A percentile compares a stretch with the other conserved stretches of the same genome.
phyloP scores from a whole-genome alignment of 1,284 basidiomycete species.

The Ganoderma meredithae region DNA sequence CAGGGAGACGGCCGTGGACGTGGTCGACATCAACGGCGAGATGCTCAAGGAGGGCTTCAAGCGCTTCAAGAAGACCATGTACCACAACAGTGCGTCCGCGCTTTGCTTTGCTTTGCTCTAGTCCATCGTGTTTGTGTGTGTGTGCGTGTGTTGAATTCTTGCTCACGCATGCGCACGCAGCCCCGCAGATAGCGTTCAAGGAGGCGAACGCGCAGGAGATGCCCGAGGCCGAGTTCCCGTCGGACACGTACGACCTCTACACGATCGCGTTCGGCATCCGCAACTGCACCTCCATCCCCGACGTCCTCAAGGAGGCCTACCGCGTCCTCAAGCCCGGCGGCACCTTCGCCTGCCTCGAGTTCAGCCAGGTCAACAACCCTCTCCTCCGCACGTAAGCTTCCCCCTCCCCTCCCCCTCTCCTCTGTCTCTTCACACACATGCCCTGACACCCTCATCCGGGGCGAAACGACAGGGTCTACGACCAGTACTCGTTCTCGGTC shows the following conservation, averaged over 20 bases:
- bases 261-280: slow-evolving; percentile 99
- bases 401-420: slow-evolving; percentile 24
- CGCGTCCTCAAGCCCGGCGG: slow-evolving; percentile 97
- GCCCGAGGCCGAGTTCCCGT: slow-evolving; percentile 68
- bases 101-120: neutral
- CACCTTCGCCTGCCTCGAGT: slow-evolving; percentile 95
- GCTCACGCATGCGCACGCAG: slow-evolving; percentile 48
- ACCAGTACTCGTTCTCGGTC: slow-evolving; percentile 96
- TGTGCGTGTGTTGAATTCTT: too few relatives aligned
- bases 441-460: neutral
- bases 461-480: slow-evolving; percentile 77
- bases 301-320: slow-evolving; percentile 90
- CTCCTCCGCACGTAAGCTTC: slow-evolving; percentile 79
- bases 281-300: slow-evolving; percentile 95
- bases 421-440: too few relatives aligned
- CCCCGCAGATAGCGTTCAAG: slow-evolving; percentile 92
- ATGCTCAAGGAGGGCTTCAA: slow-evolving; percentile 96
- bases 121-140: neutral
- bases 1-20: slow-evolving; percentile 87
- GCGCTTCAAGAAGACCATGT: slow-evolving; percentile 95
- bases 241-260: slow-evolving; percentile 93
- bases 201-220: slow-evolving; percentile 94
- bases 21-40: slow-evolving; percentile 95
- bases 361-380: slow-evolving; percentile 94
- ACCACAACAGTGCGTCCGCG: slow-evolving; percentile 86